Evolutionary conservation across 2,329 filamentous ascomycete genomes (phyloP), one percentile per base, ranked within the genome.

Genomic region (Clonostachys rosea): DNA sequence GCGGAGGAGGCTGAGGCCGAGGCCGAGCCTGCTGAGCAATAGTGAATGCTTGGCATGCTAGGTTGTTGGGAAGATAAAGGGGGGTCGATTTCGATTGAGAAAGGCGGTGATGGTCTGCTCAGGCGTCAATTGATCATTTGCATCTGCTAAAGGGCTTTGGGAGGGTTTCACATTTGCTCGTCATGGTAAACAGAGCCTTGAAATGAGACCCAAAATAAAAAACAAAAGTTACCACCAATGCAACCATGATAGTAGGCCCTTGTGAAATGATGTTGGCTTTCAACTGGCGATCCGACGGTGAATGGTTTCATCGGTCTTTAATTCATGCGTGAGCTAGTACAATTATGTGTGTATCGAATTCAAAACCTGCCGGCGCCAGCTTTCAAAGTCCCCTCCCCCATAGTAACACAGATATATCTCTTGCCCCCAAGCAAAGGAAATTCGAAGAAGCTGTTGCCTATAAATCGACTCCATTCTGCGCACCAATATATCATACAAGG

Each of bases 1-100:
- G 76, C 68, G 50, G 75, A 79, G 63, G 80, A 81, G 65, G 72
- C 81, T 71, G 76, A 78, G 61, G 73, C 76, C 64, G 78, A 78
- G 60, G 74, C 80, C 69, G 74, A 70, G 53, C 70, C 71, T 52
- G 65, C 60, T 49, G 61, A 68, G 57, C 66, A 70, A 68, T 71
- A 71, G 56, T 54, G 46, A 48, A 45, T 47, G 50, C 49, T 49
- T 52, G 52, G 59, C 45, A 34, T 39, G 18, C 24, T 34, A 40
- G 43, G 20, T 30, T 39, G 42, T 42, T 34, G 40, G 41, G 52
- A 55, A 53, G 48, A 55, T 55, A 52, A 53, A 56, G 50, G 52
- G 55, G 50, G 49, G 44, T 45, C 34, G 43, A 34, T 41, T 53
- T 50, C 52, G 55, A 44, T 50, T 49, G 52, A 53, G 54, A 53